phyloP scores from a whole-genome alignment of 768 basidiomycete species.

The Termitomyces eurrhizus region DNA sequence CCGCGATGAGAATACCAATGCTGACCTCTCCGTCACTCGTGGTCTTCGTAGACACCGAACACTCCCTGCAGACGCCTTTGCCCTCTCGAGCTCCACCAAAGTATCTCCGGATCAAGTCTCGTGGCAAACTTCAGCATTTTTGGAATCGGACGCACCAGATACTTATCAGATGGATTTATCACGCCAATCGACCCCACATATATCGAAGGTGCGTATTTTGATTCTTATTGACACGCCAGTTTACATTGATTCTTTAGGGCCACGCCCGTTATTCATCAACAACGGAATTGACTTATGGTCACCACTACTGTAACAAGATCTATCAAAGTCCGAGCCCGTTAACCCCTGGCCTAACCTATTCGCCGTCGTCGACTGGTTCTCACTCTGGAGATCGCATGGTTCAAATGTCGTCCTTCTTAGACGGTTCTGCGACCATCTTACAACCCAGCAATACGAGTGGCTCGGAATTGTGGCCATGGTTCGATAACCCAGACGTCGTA shows the following conservation, averaged over 20 bases:
- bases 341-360: constrained; percentile 56
- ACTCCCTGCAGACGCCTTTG: constrained; percentile 31
- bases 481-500: constrained; percentile 10
- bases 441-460: constrained; percentile 11
- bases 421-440: constrained; percentile 30
- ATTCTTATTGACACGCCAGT: not conserved
- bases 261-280: not conserved
- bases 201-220: constrained; percentile 1
- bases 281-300: not conserved
- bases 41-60: constrained; percentile 40
- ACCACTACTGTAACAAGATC: constrained; percentile 10
- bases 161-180: constrained; percentile 4
- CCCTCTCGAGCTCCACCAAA: not conserved
- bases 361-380: constrained; percentile 58
- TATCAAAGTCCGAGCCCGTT: constrained; percentile 40
- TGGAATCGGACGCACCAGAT: not conserved
- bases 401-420: constrained; percentile 51
- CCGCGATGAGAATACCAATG: constrained; percentile 7
- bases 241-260: not conserved
- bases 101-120: constrained; percentile 4
- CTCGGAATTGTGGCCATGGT: constrained; percentile 22
- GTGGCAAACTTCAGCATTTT: not conserved
- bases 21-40: constrained; percentile 1
- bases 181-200: constrained; percentile 3
- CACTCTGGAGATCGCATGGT: constrained; percentile 51